A percentile compares a stretch with the other conserved stretches of the same genome.
These are phyloP conservation scores for Akebia trifoliata DNA, from an alignment of 164 flowering plant species.

Conservation along the genomic window DNA sequence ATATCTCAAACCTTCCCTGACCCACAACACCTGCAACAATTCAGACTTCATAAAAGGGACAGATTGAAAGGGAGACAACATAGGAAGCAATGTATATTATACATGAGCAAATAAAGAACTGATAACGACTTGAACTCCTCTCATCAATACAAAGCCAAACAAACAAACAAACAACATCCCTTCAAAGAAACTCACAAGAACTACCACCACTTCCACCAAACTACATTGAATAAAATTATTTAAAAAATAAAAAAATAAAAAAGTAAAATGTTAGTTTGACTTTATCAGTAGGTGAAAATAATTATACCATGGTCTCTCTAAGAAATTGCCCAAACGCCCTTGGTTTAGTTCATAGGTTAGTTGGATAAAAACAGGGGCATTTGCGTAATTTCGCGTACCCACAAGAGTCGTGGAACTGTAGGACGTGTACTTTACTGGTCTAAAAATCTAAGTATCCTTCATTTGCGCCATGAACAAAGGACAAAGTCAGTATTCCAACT, in stretches of 20 bases:
- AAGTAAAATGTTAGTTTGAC: background rate
- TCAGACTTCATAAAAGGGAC: too few species aligned
- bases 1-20: slow-evolving; percentile 32
- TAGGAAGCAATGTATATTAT: slow-evolving; percentile 11
- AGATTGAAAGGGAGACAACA: background rate
- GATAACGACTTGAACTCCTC: background rate
- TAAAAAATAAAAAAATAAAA: background rate
- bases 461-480: too few species aligned
- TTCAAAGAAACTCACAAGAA: slow-evolving; percentile 15
- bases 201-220: slow-evolving; percentile 18
- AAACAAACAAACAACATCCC: slow-evolving; percentile 10
- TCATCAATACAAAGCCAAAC: slow-evolving; percentile 3
- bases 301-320: too few species aligned
- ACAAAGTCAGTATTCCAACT: too few species aligned
- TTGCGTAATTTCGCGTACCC: too few species aligned
- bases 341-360: too few species aligned
- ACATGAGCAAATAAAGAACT: slow-evolving; percentile 8
- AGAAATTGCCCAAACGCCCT: too few species aligned
- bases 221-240: background rate
- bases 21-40: slow-evolving; percentile 43
- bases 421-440: too few species aligned
- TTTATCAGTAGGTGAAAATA: background rate
- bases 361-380: too few species aligned
- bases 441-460: too few species aligned
- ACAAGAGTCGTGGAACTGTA: too few species aligned